These are phyloP conservation scores for Dunaliella salina DNA, from an alignment of 163 green algal genomes.

Conservation along the genomic window DNA sequence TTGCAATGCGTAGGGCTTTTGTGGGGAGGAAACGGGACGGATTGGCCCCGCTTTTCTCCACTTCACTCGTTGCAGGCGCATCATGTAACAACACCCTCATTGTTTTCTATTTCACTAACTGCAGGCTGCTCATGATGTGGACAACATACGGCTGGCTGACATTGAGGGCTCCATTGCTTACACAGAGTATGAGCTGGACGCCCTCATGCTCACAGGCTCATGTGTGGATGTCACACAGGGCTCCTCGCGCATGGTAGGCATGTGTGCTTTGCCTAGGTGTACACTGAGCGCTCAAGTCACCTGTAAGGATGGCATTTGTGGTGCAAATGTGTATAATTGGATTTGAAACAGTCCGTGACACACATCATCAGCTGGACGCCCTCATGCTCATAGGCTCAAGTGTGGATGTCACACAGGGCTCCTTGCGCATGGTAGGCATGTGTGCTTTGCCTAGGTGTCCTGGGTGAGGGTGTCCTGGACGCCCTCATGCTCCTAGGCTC, in stretches of 20 bases:
- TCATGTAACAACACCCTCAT: too few species aligned
- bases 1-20: too few species aligned
- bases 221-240: constrained; percentile 47
- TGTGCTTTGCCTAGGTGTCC: too few species aligned
- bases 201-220: constrained; percentile 77
- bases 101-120: background rate
- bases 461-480: too few species aligned
- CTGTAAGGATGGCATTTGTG: too few species aligned
- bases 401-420: constrained; percentile 24
- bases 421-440: background rate
- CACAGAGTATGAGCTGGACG: constrained; percentile 76
- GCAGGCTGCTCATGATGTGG: constrained; percentile 67
- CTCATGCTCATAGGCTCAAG: constrained; percentile 82
- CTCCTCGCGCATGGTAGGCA: background rate
- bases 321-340: too few species aligned
- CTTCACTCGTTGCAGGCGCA: too few species aligned
- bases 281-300: too few species aligned
- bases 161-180: constrained; percentile 24
- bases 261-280: background rate
- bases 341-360: too few species aligned
- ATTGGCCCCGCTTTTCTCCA: too few species aligned
- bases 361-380: constrained; percentile 50
- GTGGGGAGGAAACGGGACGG: too few species aligned
- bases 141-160: constrained; percentile 84
- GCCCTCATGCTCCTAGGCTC: too few species aligned